phyloP scores from a whole-genome alignment of 371 early-diverging fungal genomes.

The Rhizopus delemar region DNA sequence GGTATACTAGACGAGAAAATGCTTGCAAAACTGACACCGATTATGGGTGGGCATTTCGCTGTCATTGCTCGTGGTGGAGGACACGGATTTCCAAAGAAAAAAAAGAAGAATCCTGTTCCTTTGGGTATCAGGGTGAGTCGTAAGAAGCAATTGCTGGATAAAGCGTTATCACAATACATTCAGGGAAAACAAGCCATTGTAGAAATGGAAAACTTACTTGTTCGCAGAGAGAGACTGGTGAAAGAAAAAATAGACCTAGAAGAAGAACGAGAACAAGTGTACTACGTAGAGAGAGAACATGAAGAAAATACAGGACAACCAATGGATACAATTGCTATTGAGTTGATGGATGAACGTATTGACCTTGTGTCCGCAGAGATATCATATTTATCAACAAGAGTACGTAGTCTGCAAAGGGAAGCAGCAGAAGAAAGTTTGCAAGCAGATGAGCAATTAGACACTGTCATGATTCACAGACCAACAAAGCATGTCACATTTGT shows the following conservation, averaged over 20 bases:
- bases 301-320: conserved; percentile 47
- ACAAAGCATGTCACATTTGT: conserved; percentile 51
- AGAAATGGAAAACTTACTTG: conserved; percentile 39
- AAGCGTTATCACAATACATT: conserved; percentile 46
- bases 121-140: conserved; percentile 28
- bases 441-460: conserved; percentile 47
- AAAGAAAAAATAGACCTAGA: conserved; percentile 65
- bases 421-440: conserved; percentile 47
- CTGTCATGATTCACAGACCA: conserved; percentile 19
- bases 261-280: conserved; percentile 65
- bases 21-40: conserved; percentile 37
- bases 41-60: conserved; percentile 49
- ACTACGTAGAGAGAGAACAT: conserved; percentile 51
- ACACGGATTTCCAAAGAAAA: conserved; percentile 30
- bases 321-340: conserved; percentile 47
- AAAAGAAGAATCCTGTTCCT: conserved; percentile 26
- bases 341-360: conserved; percentile 78
- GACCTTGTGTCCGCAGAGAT: conserved; percentile 79
- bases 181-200: conserved; percentile 45
- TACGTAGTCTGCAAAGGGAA: conserved; percentile 64
- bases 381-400: conserved; percentile 64
- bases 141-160: conserved; percentile 62
- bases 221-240: conserved; percentile 53
- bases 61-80: conserved; percentile 39
- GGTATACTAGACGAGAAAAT: conserved; percentile 52